phyloP scores from a whole-genome alignment of 1,139 yeast species.

The Yamadazyma dushanensis region DNA sequence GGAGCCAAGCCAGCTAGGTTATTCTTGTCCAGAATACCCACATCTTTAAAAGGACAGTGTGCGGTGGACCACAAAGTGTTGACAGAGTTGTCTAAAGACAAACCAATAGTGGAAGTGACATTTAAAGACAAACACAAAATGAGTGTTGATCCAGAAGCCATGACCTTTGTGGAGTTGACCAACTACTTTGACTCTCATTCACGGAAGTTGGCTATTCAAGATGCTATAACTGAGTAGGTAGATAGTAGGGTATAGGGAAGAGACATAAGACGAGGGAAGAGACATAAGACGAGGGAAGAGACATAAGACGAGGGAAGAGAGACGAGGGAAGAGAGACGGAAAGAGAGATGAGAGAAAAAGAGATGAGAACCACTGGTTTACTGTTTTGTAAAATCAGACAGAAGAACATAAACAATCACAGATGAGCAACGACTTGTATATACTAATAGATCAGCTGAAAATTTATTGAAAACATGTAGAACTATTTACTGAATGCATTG shows the following conservation, averaged over 20 bases:
- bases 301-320: no score
- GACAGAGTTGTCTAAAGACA: conserved; percentile 39
- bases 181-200: conserved; percentile 68
- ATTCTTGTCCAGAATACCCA: conserved; percentile 79
- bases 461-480: neutral
- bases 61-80: conserved; percentile 56
- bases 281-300: no score
- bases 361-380: no score
- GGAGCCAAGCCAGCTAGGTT: conserved; percentile 83
- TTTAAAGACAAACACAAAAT: conserved; percentile 79
- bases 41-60: conserved; percentile 54
- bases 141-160: conserved; percentile 62
- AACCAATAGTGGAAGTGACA: conserved; percentile 68
- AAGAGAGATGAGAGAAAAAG: no score
- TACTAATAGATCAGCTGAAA: no score
- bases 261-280: no score
- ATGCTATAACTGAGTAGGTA: conserved; percentile 43
- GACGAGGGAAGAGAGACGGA: no score
- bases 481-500: neutral
- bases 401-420: no score
- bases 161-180: conserved; percentile 54
- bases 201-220: conserved; percentile 65
- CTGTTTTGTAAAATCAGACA: no score
- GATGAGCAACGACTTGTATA: no score
- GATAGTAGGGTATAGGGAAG: no score